Percentiles rank a stretch among this genome's conserved stretches.
Evolutionary conservation across 192 early-diverging fungal genomes (phyloP).

Genomic region (Coemansia sp.): DNA sequence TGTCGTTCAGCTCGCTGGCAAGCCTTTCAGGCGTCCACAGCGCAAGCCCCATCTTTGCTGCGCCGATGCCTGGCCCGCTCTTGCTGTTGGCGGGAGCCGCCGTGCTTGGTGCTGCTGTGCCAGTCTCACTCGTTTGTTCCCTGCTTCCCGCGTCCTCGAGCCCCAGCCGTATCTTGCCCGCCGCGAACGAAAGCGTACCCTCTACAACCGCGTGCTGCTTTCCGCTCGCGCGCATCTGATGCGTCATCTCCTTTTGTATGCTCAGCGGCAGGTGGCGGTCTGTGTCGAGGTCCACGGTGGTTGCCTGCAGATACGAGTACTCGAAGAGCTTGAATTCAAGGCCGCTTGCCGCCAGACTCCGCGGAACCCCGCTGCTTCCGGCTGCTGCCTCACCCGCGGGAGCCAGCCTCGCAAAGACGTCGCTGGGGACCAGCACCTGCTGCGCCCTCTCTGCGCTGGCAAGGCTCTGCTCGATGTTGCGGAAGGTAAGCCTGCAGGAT

Average conservation of each 20-base stretch:
- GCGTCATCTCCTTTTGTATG: conserved; percentile 46
- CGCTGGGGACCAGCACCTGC: conserved; percentile 49
- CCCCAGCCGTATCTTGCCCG: conserved; percentile 43
- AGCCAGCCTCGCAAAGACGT: conserved; percentile 28
- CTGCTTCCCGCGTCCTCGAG: conserved; percentile 2
- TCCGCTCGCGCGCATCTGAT: conserved; percentile 25
- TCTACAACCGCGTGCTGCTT: conserved; percentile 46
- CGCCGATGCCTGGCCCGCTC: background rate
- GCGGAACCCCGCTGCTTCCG: conserved; percentile 1
- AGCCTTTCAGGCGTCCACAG: conserved; percentile 44
- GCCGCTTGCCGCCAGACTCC: conserved; percentile 7
- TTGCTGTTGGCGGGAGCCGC: background rate
- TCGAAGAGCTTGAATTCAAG: conserved; percentile 41
- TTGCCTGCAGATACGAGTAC: conserved; percentile 43
- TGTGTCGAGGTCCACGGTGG: conserved; percentile 40
- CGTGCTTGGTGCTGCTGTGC: no score
- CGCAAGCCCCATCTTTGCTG: background rate
- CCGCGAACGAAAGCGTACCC: conserved; percentile 30
- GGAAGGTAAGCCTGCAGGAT: conserved; percentile 31
- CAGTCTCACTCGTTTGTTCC: background rate
- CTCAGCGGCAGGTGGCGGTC: conserved; percentile 49
- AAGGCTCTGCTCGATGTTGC: conserved; percentile 38
- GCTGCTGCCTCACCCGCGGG: background rate
- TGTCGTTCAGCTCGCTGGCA: conserved; percentile 38
- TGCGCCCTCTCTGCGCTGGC: conserved; percentile 30